Conservation (phyloP, 2,329 filamentous ascomycete genomes). For the Huntiella savannae region DNA sequence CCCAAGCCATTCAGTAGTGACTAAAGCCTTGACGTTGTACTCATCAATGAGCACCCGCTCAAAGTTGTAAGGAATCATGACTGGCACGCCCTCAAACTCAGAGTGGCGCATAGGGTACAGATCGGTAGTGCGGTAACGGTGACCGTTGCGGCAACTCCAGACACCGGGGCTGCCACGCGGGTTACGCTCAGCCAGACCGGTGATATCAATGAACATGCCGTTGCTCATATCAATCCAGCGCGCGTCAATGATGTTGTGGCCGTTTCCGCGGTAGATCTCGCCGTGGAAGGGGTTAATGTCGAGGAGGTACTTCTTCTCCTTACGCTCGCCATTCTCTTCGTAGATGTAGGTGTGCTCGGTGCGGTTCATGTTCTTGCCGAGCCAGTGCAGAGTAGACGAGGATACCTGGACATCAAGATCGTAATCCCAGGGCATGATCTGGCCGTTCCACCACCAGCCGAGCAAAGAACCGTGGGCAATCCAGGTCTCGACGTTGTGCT, state of each 20-base stretch:
- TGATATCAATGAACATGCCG: slow-evolving; percentile 71
- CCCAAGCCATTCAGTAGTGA: slow-evolving; percentile 41
- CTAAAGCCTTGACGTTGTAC: slow-evolving; percentile 43
- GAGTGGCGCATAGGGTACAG: slow-evolving; percentile 58
- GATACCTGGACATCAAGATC: slow-evolving; percentile 70
- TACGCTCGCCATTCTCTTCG: slow-evolving; percentile 23
- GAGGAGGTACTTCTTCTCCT: slow-evolving; percentile 41
- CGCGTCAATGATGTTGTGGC: slow-evolving; percentile 64
- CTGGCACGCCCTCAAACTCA: slow-evolving; percentile 54
- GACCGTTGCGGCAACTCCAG: slow-evolving; percentile 66
- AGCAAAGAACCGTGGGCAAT: slow-evolving; percentile 68
- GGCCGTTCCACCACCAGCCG: slow-evolving; percentile 76
- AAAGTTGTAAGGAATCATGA: slow-evolving; percentile 49
- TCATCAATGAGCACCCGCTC: slow-evolving; percentile 46
- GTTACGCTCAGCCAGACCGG: slow-evolving; percentile 51
- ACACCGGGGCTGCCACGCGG: slow-evolving; percentile 38
- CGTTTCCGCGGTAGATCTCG: slow-evolving; percentile 42
- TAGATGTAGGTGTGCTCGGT: slow-evolving; percentile 41
- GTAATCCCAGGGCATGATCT: slow-evolving; percentile 68
- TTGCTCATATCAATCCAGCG: slow-evolving; percentile 62
- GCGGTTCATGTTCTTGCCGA: slow-evolving; percentile 49
- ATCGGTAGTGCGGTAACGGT: slow-evolving; percentile 50
- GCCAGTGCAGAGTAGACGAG: slow-evolving; percentile 41
- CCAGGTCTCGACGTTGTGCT: slow-evolving; percentile 59
- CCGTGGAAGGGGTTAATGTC: slow-evolving; percentile 57